These are phyloP conservation scores for Vanderwaltozyma polyspora DNA, from an alignment of 805 yeast genomes.

Conservation along the genomic window DNA sequence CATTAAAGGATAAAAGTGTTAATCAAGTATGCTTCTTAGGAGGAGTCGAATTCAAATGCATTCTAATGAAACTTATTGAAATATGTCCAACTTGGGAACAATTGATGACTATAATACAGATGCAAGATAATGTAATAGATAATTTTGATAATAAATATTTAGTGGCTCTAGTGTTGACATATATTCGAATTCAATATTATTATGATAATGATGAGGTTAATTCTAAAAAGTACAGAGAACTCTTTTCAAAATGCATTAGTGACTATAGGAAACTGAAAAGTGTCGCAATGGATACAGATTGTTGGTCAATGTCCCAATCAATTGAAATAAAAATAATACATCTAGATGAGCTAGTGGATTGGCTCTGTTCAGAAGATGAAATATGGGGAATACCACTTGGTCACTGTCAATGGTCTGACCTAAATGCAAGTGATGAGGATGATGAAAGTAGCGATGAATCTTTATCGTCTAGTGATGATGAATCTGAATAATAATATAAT, in stretches of 20 bases:
- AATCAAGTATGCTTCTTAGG: conserved; percentile 17
- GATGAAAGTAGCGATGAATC: conserved; percentile 11
- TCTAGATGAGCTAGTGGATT: conserved; percentile 70
- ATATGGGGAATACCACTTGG: conserved; percentile 72
- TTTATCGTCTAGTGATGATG: conserved; percentile 13
- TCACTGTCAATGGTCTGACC: conserved; percentile 33
- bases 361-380: conserved; percentile 41
- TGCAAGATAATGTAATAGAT: conserved; percentile 31
- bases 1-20: conserved; percentile 8
- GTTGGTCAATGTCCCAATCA: conserved; percentile 21
- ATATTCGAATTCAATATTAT: conserved; percentile 36
- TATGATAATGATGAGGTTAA: conserved; percentile 27
- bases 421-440: conserved; percentile 16
- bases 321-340: conserved; percentile 28
- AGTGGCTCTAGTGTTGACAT: conserved; percentile 45
- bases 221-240: conserved; percentile 36
- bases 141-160: conserved; percentile 50
- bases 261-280: conserved; percentile 63
- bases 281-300: conserved; percentile 28
- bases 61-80: conserved; percentile 67
- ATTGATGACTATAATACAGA: conserved; percentile 13
- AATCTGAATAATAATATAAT: too few species aligned
- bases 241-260: conserved; percentile 42
- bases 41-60: conserved; percentile 35
- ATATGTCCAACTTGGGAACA: conserved; percentile 44